phyloP scores from a whole-genome alignment of 1,139 yeast species.

The Taiozyma sp. region DNA sequence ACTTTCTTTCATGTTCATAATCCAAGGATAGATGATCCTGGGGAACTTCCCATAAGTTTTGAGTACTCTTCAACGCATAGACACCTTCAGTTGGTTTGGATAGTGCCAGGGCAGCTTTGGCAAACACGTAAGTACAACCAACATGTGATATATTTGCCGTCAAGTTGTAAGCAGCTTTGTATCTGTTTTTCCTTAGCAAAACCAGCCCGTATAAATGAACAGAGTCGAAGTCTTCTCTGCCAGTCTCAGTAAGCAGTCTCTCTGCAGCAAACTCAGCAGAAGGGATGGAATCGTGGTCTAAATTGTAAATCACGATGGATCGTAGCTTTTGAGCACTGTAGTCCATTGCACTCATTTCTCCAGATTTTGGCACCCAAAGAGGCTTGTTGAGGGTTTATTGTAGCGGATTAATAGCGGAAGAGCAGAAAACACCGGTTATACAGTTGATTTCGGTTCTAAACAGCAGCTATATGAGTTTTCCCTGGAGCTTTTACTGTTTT shows the following conservation, averaged over 20 bases:
- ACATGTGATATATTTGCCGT: constrained; percentile 44
- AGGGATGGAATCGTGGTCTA: constrained; percentile 62
- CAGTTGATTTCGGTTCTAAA: not conserved
- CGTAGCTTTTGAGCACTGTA: constrained; percentile 38
- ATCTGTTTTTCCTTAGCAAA: constrained; percentile 47
- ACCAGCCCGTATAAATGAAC: constrained; percentile 61
- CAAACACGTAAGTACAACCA: constrained; percentile 71
- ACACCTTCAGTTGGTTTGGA: constrained; percentile 60
- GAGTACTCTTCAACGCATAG: constrained; percentile 43
- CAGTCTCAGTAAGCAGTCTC: constrained; percentile 50
- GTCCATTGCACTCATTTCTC: constrained; percentile 19
- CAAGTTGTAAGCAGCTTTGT: constrained; percentile 53
- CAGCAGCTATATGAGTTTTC: not conserved
- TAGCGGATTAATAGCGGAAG: not conserved
- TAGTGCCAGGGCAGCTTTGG: constrained; percentile 54
- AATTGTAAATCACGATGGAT: constrained; percentile 56
- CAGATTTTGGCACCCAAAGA: not conserved
- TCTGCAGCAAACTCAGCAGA: constrained; percentile 85
- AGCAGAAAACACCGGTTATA: not conserved
- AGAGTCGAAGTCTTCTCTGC: constrained; percentile 39
- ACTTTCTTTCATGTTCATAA: constrained; percentile 32
- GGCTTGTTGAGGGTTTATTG: not conserved
- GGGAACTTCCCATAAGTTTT: constrained; percentile 27
- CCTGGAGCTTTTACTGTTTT: not conserved
- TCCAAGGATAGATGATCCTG: constrained; percentile 9